A percentile compares a stretch with the other conserved stretches of the same genome.
Evolutionary conservation across 2,329 filamentous ascomycete genomes (phyloP).

Genomic region (Elsinoe batatas): DNA sequence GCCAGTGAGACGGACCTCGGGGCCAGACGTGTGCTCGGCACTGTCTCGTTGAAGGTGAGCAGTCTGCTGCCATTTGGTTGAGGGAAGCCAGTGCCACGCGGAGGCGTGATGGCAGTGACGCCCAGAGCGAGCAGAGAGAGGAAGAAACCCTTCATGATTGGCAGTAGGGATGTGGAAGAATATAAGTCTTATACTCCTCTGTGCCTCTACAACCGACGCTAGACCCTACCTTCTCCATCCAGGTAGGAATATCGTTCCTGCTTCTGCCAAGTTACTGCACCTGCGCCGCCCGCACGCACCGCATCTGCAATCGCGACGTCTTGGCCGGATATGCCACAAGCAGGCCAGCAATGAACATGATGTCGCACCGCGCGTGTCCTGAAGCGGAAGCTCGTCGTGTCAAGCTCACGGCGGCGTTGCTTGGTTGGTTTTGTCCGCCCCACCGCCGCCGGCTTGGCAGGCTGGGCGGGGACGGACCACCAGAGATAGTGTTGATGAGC

Average conservation of each 20-base stretch:
- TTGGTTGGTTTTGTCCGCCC: neutral
- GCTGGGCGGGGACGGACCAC: neutral
- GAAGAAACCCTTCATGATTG: conserved; percentile 4
- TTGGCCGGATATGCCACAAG: neutral
- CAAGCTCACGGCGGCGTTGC: neutral
- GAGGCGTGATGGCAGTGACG: neutral
- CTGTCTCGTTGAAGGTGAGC: conserved; percentile 52
- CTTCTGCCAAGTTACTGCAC: neutral
- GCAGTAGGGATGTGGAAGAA: neutral
- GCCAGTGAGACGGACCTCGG: conserved; percentile 41
- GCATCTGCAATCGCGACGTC: neutral
- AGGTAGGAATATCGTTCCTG: neutral
- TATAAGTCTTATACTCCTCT: neutral
- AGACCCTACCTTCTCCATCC: neutral
- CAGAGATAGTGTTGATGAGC: neutral
- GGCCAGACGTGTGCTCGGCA: conserved; percentile 37
- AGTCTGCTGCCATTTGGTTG: conserved; percentile 42
- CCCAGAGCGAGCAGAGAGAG: neutral
- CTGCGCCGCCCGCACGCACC: neutral
- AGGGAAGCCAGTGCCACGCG: conserved; percentile 1
- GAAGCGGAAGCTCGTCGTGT: conserved; percentile 3
- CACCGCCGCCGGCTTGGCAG: conserved; percentile 3
- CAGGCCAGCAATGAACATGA: neutral
- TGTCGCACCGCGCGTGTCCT: neutral
- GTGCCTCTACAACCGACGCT: neutral